phyloP scores from a whole-genome alignment of 768 basidiomycete species.

The Suillus plorans region DNA sequence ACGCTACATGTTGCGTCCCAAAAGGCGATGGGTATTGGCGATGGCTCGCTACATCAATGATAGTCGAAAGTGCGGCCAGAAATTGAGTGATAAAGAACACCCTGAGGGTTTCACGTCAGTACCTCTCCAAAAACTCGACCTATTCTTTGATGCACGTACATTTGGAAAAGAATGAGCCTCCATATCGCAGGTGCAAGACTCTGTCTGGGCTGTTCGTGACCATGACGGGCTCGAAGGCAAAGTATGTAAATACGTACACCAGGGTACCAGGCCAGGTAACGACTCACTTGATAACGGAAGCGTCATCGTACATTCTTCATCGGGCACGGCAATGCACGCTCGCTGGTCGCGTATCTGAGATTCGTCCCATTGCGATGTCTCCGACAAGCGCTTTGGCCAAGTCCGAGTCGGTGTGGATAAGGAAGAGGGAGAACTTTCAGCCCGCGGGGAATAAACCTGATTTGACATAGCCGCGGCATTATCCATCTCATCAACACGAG shows the following conservation, averaged over 20 bases:
- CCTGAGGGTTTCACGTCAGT: slow-evolving; percentile 27
- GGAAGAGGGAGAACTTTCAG: not conserved
- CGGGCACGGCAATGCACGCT: not conserved
- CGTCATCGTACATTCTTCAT: not conserved
- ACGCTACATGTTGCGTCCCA: slow-evolving; percentile 64
- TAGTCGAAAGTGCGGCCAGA: slow-evolving; percentile 48
- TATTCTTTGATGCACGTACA: slow-evolving; percentile 33
- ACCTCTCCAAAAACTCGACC: not conserved
- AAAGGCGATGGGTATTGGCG: slow-evolving; percentile 47
- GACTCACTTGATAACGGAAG: slow-evolving; percentile 4
- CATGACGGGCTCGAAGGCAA: not conserved
- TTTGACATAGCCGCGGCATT: not conserved
- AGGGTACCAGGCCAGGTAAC: not conserved
- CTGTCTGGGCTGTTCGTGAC: not conserved
- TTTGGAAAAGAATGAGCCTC: slow-evolving; percentile 55
- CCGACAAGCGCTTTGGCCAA: not conserved
- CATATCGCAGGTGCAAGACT: slow-evolving; percentile 44
- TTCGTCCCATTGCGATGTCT: not conserved
- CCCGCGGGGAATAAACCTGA: not conserved
- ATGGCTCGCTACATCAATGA: slow-evolving; percentile 47
- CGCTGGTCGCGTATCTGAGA: not conserved
- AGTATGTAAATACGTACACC: not conserved
- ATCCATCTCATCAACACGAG: not conserved
- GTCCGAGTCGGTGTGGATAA: not conserved
- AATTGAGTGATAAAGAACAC: slow-evolving; percentile 46